Percentiles rank a stretch among this genome's conserved stretches.
phyloP scores from a whole-genome alignment of 176 grass and related monocot genomes.

The Echinochloa phyllopogon region DNA sequence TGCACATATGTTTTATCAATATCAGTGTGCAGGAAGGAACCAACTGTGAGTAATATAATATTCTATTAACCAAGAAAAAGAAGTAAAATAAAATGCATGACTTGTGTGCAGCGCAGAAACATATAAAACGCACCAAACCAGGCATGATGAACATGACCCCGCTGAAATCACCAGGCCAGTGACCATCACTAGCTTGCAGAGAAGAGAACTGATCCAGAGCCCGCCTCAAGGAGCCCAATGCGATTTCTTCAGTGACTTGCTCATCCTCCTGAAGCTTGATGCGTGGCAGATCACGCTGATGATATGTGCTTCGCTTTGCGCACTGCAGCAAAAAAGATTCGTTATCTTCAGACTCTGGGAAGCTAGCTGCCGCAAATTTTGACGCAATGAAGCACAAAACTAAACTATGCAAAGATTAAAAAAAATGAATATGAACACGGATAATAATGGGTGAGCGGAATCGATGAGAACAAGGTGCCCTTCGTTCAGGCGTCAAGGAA shows the following conservation, averaged over 20 bases:
- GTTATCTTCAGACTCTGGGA: no score
- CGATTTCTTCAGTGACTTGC: conserved; percentile 33
- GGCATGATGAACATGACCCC: conserved; percentile 67
- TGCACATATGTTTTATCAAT: neutral
- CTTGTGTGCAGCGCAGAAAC: neutral
- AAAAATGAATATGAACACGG: no score
- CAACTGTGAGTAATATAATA: neutral
- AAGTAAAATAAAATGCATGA: neutral
- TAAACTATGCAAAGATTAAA: no score
- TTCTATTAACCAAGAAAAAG: neutral
- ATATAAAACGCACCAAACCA: conserved; percentile 30
- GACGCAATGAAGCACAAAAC: no score
- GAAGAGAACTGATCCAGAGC: conserved; percentile 46
- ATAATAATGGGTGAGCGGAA: no score
- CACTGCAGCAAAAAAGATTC: conserved; percentile 28
- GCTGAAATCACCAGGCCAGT: conserved; percentile 64
- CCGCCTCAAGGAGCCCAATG: conserved; percentile 37
- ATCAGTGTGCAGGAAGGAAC: no score
- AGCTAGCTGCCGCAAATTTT: no score
- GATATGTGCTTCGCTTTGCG: neutral
- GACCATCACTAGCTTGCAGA: conserved; percentile 52
- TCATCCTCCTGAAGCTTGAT: conserved; percentile 42
- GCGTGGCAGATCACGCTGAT: neutral
- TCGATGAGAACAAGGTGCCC: no score
- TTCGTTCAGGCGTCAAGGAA: no score